Evolutionary conservation across 2,329 filamentous ascomycete genomes (phyloP).

Genomic region (Curvularia lunata): DNA sequence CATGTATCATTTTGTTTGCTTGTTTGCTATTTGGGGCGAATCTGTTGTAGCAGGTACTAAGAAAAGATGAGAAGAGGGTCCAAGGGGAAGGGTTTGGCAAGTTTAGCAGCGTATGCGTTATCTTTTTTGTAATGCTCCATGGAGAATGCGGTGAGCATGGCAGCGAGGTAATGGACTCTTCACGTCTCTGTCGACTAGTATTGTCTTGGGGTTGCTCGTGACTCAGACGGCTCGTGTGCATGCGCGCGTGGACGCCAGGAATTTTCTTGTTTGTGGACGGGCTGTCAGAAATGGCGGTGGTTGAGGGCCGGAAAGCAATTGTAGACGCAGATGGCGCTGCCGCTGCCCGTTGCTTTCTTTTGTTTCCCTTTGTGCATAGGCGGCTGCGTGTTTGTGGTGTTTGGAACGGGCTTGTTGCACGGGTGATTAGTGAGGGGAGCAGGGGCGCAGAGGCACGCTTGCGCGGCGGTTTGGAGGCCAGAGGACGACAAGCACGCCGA

Average conservation of each 20-base stretch:
- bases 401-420: conserved; percentile 3
- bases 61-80: conserved; percentile 7
- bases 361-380: neutral
- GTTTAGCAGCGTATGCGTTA: conserved; percentile 11
- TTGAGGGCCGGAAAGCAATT: conserved; percentile 8
- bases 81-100: neutral
- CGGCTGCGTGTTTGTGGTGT: neutral
- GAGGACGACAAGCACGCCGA: neutral
- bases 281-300: neutral
- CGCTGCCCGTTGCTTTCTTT: neutral
- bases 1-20: conserved; percentile 25
- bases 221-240: conserved; percentile 7
- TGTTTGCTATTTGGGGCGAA: conserved; percentile 18
- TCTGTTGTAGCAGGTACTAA: conserved; percentile 12
- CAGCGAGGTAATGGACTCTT: conserved; percentile 12
- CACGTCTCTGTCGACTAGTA: conserved; percentile 11
- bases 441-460: neutral
- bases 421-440: neutral
- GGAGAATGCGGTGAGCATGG: conserved; percentile 4
- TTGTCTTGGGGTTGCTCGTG: conserved; percentile 13
- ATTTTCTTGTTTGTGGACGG: neutral
- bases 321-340: neutral
- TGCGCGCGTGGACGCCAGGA: conserved; percentile 1
- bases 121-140: conserved; percentile 13
- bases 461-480: conserved; percentile 1